Conservation (phyloP, 148 eudicot species). For the Cornus suecica region DNA sequence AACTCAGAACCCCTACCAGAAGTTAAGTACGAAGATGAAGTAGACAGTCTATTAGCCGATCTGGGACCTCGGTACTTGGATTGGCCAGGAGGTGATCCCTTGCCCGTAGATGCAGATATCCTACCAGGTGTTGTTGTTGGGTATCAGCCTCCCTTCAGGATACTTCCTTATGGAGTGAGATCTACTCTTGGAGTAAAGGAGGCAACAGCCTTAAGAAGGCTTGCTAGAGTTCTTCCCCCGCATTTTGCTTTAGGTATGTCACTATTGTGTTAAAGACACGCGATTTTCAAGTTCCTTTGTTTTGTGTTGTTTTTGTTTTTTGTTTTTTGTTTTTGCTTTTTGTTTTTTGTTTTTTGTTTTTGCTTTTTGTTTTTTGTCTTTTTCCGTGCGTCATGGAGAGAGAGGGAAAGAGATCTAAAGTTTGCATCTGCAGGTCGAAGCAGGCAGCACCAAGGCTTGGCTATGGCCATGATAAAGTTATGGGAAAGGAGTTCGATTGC, state of each 20-base stretch:
- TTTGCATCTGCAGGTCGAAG: slow-evolving; percentile 72
- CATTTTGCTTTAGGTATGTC: slow-evolving; percentile 90
- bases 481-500: slow-evolving; percentile 97
- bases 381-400: too few species aligned
- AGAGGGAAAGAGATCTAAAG: too few species aligned
- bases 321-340: too few species aligned
- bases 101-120: slow-evolving; percentile 96
- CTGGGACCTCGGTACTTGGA: slow-evolving; percentile 85
- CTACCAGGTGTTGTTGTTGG: slow-evolving; percentile 71
- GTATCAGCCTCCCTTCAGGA: slow-evolving; percentile 78
- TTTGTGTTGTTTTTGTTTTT: too few species aligned
- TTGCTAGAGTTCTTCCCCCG: slow-evolving; percentile 89
- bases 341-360: too few species aligned
- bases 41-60: slow-evolving; percentile 68
- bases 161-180: slow-evolving; percentile 91
- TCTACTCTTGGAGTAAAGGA: slow-evolving; percentile 61
- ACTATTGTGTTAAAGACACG: background rate
- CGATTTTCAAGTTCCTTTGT: too few species aligned
- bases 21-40: slow-evolving; percentile 79
- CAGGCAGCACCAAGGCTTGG: slow-evolving; percentile 93
- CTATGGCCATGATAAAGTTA: slow-evolving; percentile 73
- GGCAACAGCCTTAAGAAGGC: slow-evolving; percentile 77
- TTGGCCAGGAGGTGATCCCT: slow-evolving; percentile 87
- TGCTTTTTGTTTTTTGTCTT: too few species aligned
- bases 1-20: slow-evolving; percentile 29